Percentiles rank a stretch among this genome's conserved stretches.
phyloP scores from a whole-genome alignment of 768 basidiomycete genomes.

The Agaricus sinodeliciosus region DNA sequence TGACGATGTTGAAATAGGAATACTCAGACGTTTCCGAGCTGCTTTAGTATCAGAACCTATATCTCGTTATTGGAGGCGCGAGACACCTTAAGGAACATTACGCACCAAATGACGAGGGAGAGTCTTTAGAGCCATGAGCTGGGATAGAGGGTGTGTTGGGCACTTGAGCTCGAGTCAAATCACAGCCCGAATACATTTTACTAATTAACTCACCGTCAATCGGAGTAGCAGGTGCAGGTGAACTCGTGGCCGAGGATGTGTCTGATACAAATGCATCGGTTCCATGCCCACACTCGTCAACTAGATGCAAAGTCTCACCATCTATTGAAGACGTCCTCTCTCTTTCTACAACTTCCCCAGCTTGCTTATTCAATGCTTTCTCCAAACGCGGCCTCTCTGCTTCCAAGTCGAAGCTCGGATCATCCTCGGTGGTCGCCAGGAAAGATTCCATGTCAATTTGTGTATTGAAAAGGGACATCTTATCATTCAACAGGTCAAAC shows the following conservation, averaged over 20 bases:
- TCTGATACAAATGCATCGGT: neutral
- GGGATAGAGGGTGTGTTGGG: neutral
- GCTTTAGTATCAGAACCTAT: slow-evolving; percentile 2
- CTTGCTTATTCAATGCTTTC: neutral
- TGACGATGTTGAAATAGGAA: slow-evolving; percentile 8
- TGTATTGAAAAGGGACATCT: slow-evolving; percentile 37
- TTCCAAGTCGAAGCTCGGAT: slow-evolving; percentile 34
- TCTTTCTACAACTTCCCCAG: neutral
- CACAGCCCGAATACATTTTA: neutral
- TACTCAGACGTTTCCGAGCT: slow-evolving; percentile 5
- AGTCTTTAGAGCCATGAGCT: neutral
- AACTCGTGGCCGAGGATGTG: slow-evolving; percentile 4
- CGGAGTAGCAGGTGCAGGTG: neutral
- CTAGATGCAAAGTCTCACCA: neutral
- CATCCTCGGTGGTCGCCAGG: slow-evolving; percentile 28
- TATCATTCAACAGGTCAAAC: slow-evolving; percentile 48
- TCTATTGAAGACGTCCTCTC: neutral
- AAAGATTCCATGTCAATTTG: slow-evolving; percentile 27
- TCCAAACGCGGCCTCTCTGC: slow-evolving; percentile 5
- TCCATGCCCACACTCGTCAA: neutral
- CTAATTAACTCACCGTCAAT: slow-evolving; percentile 1
- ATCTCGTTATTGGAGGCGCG: neutral
- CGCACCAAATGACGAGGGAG: neutral
- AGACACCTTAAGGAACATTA: neutral
- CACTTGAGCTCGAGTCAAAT: neutral